Percentiles rank a stretch among this genome's conserved stretches.
Conservation (phyloP, 2,329 filamentous ascomycete genomes). For the Colletotrichum plurivorum region DNA sequence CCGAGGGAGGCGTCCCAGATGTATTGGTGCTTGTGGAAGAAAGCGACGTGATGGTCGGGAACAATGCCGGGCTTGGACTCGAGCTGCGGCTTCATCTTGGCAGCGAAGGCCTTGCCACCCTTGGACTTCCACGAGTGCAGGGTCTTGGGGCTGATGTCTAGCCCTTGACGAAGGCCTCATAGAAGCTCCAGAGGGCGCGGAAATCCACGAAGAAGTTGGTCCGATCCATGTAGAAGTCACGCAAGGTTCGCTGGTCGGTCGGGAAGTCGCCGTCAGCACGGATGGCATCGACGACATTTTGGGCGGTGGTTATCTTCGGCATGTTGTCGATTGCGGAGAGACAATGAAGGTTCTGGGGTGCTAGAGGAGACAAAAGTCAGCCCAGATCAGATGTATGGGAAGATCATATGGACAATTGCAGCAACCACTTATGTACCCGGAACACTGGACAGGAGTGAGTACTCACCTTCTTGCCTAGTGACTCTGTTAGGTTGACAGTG, state of each 20-base stretch:
- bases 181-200: conserved; percentile 2
- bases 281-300: conserved; percentile 2
- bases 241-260: neutral
- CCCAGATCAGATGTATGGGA: too few relatives aligned
- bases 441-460: too few relatives aligned
- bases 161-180: conserved; percentile 6
- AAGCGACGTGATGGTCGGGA: neutral
- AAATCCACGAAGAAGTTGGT: conserved; percentile 2
- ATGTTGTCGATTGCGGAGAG: too few relatives aligned
- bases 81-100: conserved; percentile 1
- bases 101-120: conserved; percentile 3
- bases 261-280: neutral
- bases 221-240: neutral
- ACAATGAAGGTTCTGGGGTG: too few relatives aligned
- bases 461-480: too few relatives aligned
- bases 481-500: too few relatives aligned
- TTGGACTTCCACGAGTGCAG: neutral
- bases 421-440: too few relatives aligned
- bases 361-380: too few relatives aligned
- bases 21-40: conserved; percentile 2
- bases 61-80: conserved; percentile 1
- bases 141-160: neutral
- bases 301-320: neutral
- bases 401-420: too few relatives aligned
- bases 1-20: conserved; percentile 9